Conservation (phyloP, 495 filamentous ascomycete genomes). For the Pseudomonodictys pantanalensis region DNA sequence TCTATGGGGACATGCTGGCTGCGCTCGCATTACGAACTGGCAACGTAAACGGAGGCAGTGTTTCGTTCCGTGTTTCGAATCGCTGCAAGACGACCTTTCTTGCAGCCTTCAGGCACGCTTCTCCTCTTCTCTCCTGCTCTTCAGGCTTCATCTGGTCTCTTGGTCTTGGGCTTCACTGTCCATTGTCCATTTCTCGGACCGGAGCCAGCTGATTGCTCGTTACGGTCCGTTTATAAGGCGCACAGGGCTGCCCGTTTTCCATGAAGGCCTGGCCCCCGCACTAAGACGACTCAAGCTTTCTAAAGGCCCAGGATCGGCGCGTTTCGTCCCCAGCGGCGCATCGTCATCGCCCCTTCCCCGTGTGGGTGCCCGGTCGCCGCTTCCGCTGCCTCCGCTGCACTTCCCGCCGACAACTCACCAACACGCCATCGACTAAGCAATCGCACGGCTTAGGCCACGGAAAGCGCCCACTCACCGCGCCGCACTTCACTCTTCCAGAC, state of each 20-base stretch:
- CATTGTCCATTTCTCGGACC: no score
- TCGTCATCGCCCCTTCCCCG: background rate
- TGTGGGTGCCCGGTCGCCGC: background rate
- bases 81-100: background rate
- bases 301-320: background rate
- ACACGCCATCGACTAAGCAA: no score
- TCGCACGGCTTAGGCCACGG: background rate
- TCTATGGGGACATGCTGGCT: background rate
- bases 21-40: background rate
- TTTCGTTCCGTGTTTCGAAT: background rate
- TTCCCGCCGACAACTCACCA: slow-evolving; percentile 2
- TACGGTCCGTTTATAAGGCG: no score
- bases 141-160: background rate
- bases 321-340: background rate
- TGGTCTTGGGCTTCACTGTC: no score
- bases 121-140: background rate
- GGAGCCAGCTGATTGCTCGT: no score
- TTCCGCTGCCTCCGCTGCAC: background rate
- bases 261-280: no score
- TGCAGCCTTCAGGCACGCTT: background rate
- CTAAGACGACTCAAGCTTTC: background rate
- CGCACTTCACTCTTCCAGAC: background rate
- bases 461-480: background rate
- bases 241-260: no score
- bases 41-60: background rate